phyloP scores from a whole-genome alignment of 306 rosid genomes.

The Quillaja saponaria region DNA sequence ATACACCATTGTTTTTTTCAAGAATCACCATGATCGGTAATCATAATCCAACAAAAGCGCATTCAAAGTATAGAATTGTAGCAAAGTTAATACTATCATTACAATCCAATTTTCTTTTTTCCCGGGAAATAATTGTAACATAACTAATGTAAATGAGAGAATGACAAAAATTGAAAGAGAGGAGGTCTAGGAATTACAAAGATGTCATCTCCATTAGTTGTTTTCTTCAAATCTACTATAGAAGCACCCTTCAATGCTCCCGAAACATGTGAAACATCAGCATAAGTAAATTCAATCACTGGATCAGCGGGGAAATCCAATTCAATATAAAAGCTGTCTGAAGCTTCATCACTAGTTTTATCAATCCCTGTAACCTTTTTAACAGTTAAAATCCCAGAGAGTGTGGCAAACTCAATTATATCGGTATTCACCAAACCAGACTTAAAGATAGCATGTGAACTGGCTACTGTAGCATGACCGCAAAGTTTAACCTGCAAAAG shows the following conservation, averaged over 20 bases:
- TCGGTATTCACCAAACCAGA: conserved; percentile 44
- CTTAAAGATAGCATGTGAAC: conserved; percentile 57
- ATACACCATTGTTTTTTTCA: background rate
- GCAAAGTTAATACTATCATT: background rate
- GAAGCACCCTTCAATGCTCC: conserved; percentile 51
- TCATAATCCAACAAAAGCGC: background rate
- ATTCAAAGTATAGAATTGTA: too few relatives aligned
- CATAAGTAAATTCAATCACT: conserved; percentile 32
- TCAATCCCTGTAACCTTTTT: conserved; percentile 30
- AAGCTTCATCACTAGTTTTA: conserved; percentile 13
- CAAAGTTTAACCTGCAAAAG: conserved; percentile 70
- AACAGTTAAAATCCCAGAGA: conserved; percentile 64
- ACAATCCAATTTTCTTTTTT: background rate
- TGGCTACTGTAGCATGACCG: conserved; percentile 87
- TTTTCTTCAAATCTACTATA: conserved; percentile 43
- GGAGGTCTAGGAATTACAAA: conserved; percentile 45
- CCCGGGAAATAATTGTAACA: background rate
- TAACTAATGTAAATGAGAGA: conserved; percentile 1
- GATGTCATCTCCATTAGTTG: conserved; percentile 35
- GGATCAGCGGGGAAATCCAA: conserved; percentile 51
- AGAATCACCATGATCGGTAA: conserved; percentile 1
- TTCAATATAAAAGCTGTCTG: conserved; percentile 42
- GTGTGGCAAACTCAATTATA: conserved; percentile 58
- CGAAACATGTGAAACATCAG: conserved; percentile 41
- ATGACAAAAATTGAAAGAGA: conserved; percentile 1